phyloP scores from a whole-genome alignment of 1,139 yeast species.

The Yamadazyma blattariae region DNA sequence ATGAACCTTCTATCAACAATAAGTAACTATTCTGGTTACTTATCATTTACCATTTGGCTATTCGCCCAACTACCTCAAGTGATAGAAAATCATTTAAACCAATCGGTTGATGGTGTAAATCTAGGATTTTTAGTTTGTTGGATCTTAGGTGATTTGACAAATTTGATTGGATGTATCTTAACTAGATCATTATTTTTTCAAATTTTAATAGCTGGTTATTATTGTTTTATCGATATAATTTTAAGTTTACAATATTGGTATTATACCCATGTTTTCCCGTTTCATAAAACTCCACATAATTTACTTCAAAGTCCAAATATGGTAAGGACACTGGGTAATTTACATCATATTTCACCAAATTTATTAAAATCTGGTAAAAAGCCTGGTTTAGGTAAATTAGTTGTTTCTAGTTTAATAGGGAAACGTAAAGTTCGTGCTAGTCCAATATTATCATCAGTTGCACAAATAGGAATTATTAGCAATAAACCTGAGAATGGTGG shows the following conservation, averaged over 20 bases:
- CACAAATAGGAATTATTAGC: too few relatives aligned
- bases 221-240: slow-evolving; percentile 68
- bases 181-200: slow-evolving; percentile 78
- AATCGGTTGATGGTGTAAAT: slow-evolving; percentile 84
- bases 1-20: too few relatives aligned
- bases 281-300: slow-evolving; percentile 22
- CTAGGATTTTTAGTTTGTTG: slow-evolving; percentile 66
- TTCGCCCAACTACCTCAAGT: slow-evolving; percentile 88
- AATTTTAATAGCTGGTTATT: slow-evolving; percentile 64
- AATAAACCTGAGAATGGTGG: not conserved
- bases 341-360: slow-evolving; percentile 6
- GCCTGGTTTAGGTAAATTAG: slow-evolving; percentile 3
- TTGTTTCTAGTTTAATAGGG: slow-evolving; percentile 11
- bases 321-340: slow-evolving; percentile 9
- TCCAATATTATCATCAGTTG: not conserved
- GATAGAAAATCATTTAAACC: slow-evolving; percentile 64
- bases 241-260: slow-evolving; percentile 56
- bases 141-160: slow-evolving; percentile 80
- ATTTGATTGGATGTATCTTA: slow-evolving; percentile 69
- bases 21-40: slow-evolving; percentile 17
- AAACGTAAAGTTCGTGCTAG: slow-evolving; percentile 7
- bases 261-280: slow-evolving; percentile 21
- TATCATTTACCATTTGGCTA: slow-evolving; percentile 54
- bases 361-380: not conserved
- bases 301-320: slow-evolving; percentile 23